Conservation (phyloP, 192 early-diverging fungal genomes). For the Coemansia erecta region DNA sequence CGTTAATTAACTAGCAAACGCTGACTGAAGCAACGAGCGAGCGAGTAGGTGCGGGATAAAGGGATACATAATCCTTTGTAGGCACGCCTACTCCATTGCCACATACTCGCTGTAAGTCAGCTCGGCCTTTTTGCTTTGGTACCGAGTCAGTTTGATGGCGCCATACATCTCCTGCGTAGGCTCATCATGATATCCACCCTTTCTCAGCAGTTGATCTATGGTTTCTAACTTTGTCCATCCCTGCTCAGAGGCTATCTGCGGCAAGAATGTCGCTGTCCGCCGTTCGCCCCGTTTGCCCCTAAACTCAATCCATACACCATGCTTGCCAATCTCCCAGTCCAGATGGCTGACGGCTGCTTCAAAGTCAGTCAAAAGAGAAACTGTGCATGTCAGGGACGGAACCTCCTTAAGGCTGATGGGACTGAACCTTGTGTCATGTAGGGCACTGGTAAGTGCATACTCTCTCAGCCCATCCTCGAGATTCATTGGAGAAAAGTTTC, state of each 20-base stretch:
- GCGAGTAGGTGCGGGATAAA: no score
- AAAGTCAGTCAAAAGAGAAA: conserved; percentile 88
- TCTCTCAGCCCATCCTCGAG: conserved; percentile 71
- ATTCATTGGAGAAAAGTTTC: conserved; percentile 75
- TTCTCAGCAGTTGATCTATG: conserved; percentile 81
- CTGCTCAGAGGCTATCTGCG: conserved; percentile 86
- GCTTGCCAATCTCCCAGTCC: conserved; percentile 89
- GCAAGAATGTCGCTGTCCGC: conserved; percentile 83
- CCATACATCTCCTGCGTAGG: conserved; percentile 62
- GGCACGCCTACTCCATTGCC: conserved; percentile 21
- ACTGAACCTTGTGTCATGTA: conserved; percentile 79
- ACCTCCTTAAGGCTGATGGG: conserved; percentile 74
- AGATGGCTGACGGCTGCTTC: conserved; percentile 68
- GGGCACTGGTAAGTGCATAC: conserved; percentile 81
- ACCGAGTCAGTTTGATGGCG: conserved; percentile 74
- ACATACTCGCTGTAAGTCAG: conserved; percentile 69
- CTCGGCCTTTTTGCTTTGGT: conserved; percentile 72
- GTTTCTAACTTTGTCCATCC: conserved; percentile 85
- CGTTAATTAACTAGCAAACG: no score
- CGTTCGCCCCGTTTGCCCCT: conserved; percentile 48
- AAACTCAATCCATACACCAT: conserved; percentile 96
- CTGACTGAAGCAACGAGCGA: no score
- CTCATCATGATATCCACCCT: conserved; percentile 70
- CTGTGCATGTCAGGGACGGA: conserved; percentile 63
- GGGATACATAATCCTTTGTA: no score